Evolutionary conservation across 2,329 filamentous ascomycete species (phyloP).

Genomic region (Fusarium staphyleae): DNA sequence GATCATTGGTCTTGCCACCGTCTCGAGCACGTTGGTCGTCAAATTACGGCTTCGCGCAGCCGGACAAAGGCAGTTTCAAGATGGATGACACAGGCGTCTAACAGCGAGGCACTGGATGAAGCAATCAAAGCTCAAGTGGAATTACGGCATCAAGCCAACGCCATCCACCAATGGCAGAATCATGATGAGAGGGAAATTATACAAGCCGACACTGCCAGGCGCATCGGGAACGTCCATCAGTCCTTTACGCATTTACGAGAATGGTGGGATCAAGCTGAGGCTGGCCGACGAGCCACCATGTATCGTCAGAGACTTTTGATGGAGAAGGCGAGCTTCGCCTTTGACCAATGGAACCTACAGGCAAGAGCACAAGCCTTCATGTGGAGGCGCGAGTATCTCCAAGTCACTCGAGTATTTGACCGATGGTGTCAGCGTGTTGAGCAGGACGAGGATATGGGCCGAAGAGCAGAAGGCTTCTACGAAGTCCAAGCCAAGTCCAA

Average conservation of each 20-base stretch:
- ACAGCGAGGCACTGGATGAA: constrained; percentile 17
- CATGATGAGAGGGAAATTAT: constrained; percentile 14
- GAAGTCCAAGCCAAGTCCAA: constrained; percentile 21
- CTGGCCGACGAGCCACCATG: constrained; percentile 33
- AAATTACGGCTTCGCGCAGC: constrained; percentile 24
- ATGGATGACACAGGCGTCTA: constrained; percentile 35
- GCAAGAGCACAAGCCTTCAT: constrained; percentile 46
- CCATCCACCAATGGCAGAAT: constrained; percentile 37
- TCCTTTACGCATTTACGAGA: constrained; percentile 38
- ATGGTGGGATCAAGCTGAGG: constrained; percentile 45
- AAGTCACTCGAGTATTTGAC: constrained; percentile 39
- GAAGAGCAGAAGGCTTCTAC: constrained; percentile 28
- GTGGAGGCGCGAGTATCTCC: constrained; percentile 46
- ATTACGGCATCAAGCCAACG: constrained; percentile 18
- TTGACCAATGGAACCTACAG: constrained; percentile 46
- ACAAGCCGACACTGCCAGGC: constrained; percentile 15
- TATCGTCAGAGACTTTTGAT: constrained; percentile 34
- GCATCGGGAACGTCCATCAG: constrained; percentile 33
- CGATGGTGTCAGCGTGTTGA: constrained; percentile 41
- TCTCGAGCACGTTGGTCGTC: constrained; percentile 31
- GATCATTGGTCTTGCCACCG: constrained; percentile 42
- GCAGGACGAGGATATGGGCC: constrained; percentile 29
- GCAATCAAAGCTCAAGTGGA: constrained; percentile 29
- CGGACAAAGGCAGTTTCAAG: constrained; percentile 28
- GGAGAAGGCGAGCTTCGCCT: constrained; percentile 31